phyloP scores from a whole-genome alignment of 495 filamentous ascomycete genomes.

The Talaromyces adpressus region DNA sequence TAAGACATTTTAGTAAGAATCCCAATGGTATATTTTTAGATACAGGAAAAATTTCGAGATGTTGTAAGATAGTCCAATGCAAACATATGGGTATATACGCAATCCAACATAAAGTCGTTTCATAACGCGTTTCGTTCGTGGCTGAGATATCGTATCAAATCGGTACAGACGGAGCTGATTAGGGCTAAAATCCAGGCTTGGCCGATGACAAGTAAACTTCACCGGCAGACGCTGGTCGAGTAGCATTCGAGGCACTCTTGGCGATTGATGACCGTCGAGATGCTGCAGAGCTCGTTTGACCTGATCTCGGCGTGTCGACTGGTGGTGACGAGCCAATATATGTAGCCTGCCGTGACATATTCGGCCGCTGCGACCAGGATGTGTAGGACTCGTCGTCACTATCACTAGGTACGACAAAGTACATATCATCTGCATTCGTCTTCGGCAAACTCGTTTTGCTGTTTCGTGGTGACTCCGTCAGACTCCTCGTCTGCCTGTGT shows the following conservation, averaged over 20 bases:
- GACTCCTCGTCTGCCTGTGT: not conserved
- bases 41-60: not conserved
- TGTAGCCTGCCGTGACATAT: not conserved
- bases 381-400: slow-evolving; percentile 5
- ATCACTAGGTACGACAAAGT: not conserved
- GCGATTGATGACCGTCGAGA: slow-evolving; percentile 8
- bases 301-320: not conserved
- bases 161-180: not conserved
- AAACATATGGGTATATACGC: not conserved
- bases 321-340: not conserved
- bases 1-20: too few species aligned
- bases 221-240: not conserved
- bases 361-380: not conserved
- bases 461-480: not conserved
- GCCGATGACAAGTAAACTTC: not conserved
- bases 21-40: not conserved
- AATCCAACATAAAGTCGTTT: not conserved
- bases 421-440: not conserved
- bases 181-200: not conserved
- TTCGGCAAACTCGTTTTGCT: not conserved
- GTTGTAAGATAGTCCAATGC: not conserved
- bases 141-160: not conserved
- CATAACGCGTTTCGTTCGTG: not conserved
- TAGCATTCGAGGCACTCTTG: not conserved
- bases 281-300: not conserved